Evolutionary conservation across 176 grass and related monocot species (phyloP).

Genomic region (Musa schizocarpa): DNA sequence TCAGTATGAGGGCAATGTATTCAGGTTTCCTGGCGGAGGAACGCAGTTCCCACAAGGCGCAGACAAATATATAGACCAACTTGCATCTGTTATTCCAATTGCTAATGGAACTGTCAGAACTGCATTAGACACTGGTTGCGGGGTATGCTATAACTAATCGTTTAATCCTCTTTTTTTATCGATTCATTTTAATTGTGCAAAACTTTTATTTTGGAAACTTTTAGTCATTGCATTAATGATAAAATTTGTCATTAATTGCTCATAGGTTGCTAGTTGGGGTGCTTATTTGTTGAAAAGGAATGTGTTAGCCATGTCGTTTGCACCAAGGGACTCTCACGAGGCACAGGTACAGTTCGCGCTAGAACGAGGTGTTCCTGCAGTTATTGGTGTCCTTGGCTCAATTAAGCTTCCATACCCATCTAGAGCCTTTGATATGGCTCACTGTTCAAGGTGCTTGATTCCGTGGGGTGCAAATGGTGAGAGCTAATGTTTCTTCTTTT

Average conservation of each 20-base stretch:
- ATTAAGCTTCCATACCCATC: conserved; percentile 82
- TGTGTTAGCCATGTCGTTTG: conserved; percentile 85
- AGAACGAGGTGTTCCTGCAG: conserved; percentile 80
- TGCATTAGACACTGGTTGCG: conserved; percentile 82
- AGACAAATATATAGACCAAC: conserved; percentile 75
- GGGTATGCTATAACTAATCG: conserved; percentile 32
- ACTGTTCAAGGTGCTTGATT: conserved; percentile 92
- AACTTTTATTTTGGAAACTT: too few relatives aligned
- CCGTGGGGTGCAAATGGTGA: conserved; percentile 74
- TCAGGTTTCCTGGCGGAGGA: conserved; percentile 85
- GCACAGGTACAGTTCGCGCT: conserved; percentile 90
- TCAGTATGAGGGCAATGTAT: conserved; percentile 51
- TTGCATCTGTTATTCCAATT: conserved; percentile 60
- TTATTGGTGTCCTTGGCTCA: conserved; percentile 84
- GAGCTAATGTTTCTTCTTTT: neutral
- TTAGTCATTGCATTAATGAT: too few relatives aligned
- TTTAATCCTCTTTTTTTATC: neutral
- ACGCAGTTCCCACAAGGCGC: conserved; percentile 80
- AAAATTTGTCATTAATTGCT: neutral
- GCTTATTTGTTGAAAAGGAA: conserved; percentile 64
- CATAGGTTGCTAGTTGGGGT: conserved; percentile 74
- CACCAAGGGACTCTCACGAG: conserved; percentile 89
- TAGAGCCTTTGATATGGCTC: conserved; percentile 88
- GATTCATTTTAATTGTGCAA: too few relatives aligned
- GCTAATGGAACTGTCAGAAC: conserved; percentile 54